Evolutionary conservation across 371 early-diverging fungal species (phyloP).

Genomic region (Saksenaea oblongispora): DNA sequence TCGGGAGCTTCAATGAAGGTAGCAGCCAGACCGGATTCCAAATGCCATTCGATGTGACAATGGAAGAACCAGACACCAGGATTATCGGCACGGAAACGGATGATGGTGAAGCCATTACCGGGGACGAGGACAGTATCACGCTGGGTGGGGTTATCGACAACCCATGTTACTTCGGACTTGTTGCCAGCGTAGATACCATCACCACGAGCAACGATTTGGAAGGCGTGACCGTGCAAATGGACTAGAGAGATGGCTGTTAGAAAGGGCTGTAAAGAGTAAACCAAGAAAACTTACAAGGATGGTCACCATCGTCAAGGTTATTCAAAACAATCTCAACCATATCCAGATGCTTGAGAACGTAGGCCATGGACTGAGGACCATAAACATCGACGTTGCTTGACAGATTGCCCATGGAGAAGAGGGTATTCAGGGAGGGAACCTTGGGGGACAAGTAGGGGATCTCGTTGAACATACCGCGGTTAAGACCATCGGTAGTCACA

Average conservation of each 20-base stretch:
- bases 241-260: slow-evolving; percentile 17
- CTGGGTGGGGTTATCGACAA: slow-evolving; percentile 53
- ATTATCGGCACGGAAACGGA: slow-evolving; percentile 74
- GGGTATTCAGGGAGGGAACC: slow-evolving; percentile 67
- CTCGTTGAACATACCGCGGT: slow-evolving; percentile 78
- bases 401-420: slow-evolving; percentile 55
- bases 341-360: slow-evolving; percentile 49
- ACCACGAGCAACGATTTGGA: slow-evolving; percentile 68
- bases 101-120: slow-evolving; percentile 57
- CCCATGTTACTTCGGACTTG: slow-evolving; percentile 24
- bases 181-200: slow-evolving; percentile 37
- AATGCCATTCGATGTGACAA: slow-evolving; percentile 86
- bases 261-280: not conserved
- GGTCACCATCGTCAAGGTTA: slow-evolving; percentile 63
- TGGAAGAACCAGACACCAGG: slow-evolving; percentile 78
- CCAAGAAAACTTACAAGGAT: slow-evolving; percentile 55
- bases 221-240: slow-evolving; percentile 84
- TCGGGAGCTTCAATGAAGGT: slow-evolving; percentile 73
- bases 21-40: slow-evolving; percentile 60
- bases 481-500: slow-evolving; percentile 66
- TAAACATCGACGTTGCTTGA: slow-evolving; percentile 53
- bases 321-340: slow-evolving; percentile 55
- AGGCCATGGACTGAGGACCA: slow-evolving; percentile 57
- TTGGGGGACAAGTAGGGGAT: slow-evolving; percentile 62
- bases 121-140: slow-evolving; percentile 71